These are phyloP conservation scores for Endogone sp. DNA, from an alignment of 192 early-diverging fungal species.

Conservation along the genomic window DNA sequence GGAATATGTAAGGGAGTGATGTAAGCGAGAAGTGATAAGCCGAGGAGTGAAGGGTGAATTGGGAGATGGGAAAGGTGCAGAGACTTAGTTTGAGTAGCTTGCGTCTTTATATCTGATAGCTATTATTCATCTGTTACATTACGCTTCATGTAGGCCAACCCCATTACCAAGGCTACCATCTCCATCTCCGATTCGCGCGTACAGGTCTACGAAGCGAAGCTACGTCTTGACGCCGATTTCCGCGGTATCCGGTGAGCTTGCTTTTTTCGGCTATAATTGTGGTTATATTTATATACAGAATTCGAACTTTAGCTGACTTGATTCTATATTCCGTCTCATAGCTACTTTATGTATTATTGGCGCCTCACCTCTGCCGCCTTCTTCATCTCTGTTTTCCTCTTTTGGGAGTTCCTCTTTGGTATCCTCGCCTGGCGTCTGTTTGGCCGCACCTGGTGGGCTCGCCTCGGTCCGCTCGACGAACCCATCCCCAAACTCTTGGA, in stretches of 20 bases:
- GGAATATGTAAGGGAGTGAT: no score
- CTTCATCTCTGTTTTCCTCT: slow-evolving; percentile 36
- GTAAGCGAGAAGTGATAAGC: no score
- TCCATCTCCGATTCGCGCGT: slow-evolving; percentile 36
- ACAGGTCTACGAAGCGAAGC: slow-evolving; percentile 44
- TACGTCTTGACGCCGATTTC: slow-evolving; percentile 52
- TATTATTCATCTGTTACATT: no score
- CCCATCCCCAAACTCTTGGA: background rate
- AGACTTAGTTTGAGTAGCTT: no score
- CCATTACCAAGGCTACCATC: slow-evolving; percentile 38
- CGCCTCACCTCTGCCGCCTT: slow-evolving; percentile 28
- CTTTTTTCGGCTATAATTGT: background rate
- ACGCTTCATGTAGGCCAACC: slow-evolving; percentile 28
- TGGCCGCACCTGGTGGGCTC: background rate
- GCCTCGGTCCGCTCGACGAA: background rate
- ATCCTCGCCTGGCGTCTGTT: slow-evolving; percentile 36
- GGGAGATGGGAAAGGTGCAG: no score
- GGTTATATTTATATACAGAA: background rate
- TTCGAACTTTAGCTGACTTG: background rate
- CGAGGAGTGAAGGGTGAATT: no score
- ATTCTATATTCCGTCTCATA: background rate
- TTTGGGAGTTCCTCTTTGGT: slow-evolving; percentile 41
- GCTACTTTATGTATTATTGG: slow-evolving; percentile 49
- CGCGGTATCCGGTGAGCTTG: slow-evolving; percentile 44
- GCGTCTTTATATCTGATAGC: no score